Conservation (phyloP, 257 asterid species). For the Nicotiana undulata region DNA sequence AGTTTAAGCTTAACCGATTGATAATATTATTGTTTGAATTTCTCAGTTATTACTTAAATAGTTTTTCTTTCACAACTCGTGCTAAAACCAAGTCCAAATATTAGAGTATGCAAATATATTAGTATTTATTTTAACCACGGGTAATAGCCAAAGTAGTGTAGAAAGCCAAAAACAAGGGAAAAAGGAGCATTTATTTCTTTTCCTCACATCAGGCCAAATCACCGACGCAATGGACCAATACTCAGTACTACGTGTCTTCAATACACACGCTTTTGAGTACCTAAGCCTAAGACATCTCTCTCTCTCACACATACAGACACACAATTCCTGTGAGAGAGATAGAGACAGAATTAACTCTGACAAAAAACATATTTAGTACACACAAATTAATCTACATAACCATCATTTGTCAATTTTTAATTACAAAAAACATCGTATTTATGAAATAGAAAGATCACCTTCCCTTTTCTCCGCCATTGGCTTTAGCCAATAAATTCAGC, state of each 20-base stretch:
- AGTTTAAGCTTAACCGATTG: too few species aligned
- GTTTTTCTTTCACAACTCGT: too few species aligned
- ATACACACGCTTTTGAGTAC: not conserved
- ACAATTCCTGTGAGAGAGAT: not conserved
- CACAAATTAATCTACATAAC: not conserved
- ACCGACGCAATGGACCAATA: conserved; percentile 5
- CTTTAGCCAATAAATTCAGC: too few species aligned
- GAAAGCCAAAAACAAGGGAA: too few species aligned
- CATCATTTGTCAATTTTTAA: not conserved
- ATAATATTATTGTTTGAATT: too few species aligned
- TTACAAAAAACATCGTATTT: not conserved
- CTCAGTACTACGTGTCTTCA: not conserved
- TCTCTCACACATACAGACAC: not conserved
- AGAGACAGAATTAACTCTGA: not conserved
- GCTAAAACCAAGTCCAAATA: too few species aligned
- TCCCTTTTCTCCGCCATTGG: not conserved
- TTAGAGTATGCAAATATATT: too few species aligned
- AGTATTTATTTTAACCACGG: not conserved
- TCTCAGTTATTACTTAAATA: too few species aligned
- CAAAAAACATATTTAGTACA: not conserved
- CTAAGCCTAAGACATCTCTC: not conserved
- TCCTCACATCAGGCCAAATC: not conserved
- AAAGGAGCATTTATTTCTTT: too few species aligned
- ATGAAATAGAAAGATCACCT: not conserved
- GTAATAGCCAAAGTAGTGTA: not conserved